These are phyloP conservation scores for Leccinum barrowsii DNA, from an alignment of 768 basidiomycete species.

Conservation along the genomic window DNA sequence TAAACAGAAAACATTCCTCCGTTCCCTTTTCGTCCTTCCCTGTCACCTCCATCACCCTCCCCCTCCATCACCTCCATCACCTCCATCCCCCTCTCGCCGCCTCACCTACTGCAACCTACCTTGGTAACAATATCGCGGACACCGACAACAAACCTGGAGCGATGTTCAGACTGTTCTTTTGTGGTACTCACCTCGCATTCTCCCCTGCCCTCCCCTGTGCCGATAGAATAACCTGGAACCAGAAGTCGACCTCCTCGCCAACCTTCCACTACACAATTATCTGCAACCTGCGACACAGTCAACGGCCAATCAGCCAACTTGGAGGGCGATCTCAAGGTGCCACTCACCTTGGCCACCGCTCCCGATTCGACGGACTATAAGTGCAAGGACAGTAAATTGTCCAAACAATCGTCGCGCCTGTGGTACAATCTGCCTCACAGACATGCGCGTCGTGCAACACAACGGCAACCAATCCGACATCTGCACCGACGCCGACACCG, in stretches of 20 bases:
- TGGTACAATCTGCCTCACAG: not conserved
- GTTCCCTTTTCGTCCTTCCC: not conserved
- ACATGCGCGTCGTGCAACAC: not conserved
- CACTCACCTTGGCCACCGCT: not conserved
- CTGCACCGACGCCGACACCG: no score
- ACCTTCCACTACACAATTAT: not conserved
- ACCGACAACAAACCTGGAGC: not conserved
- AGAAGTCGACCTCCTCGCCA: not conserved
- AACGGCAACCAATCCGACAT: not conserved
- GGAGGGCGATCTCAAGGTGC: not conserved
- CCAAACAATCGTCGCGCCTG: no score
- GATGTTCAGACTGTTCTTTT: not conserved
- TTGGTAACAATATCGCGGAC: not conserved
- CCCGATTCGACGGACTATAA: not conserved
- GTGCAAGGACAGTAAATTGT: not conserved
- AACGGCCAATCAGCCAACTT: not conserved
- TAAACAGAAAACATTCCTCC: slow-evolving; percentile 10
- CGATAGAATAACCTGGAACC: not conserved
- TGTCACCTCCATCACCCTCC: not conserved
- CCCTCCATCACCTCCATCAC: not conserved
- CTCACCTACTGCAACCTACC: not conserved
- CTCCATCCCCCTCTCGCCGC: not conserved
- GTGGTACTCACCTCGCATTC: slow-evolving; percentile 5
- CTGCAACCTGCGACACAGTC: not conserved
- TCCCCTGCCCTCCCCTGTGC: not conserved